Conservation (phyloP, 2,329 filamentous ascomycete genomes). For the Myriosclerotinia duriaeana region DNA sequence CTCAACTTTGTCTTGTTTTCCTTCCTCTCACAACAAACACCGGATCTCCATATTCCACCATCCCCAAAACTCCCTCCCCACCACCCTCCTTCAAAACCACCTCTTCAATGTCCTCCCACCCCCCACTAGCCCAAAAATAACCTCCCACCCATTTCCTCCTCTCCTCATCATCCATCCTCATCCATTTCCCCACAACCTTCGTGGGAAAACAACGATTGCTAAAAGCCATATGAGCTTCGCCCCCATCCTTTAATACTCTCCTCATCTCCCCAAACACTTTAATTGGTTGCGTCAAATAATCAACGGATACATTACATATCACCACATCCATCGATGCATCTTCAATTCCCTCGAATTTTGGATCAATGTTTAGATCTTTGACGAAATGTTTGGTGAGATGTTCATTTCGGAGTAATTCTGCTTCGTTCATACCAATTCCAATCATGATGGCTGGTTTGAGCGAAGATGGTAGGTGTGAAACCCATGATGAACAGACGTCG, state of each 20-base stretch:
- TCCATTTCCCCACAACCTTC: conserved; percentile 52
- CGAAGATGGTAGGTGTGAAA: conserved; percentile 39
- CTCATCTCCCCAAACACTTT: conserved; percentile 47
- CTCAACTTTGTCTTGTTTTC: background rate
- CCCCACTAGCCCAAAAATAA: conserved; percentile 48
- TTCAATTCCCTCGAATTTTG: conserved; percentile 29
- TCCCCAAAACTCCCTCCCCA: background rate
- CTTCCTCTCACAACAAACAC: conserved; percentile 46
- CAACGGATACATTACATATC: conserved; percentile 52
- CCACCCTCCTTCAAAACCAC: conserved; percentile 49
- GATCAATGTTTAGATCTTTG: conserved; percentile 48
- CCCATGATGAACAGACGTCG: conserved; percentile 53
- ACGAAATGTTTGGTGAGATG: conserved; percentile 41
- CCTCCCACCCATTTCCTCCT: conserved; percentile 52
- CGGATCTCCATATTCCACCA: conserved; percentile 41
- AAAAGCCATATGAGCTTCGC: conserved; percentile 51
- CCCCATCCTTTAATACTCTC: conserved; percentile 45
- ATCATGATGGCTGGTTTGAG: conserved; percentile 42
- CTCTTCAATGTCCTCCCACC: conserved; percentile 54
- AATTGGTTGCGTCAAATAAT: conserved; percentile 51
- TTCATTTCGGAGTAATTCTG: conserved; percentile 47
- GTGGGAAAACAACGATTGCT: conserved; percentile 55
- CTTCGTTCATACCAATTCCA: conserved; percentile 50
- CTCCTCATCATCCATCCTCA: conserved; percentile 47
- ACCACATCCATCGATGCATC: conserved; percentile 45